Percentiles rank a stretch among this genome's conserved stretches.
Conservation (phyloP, 768 basidiomycete genomes). For the Naganishia vaughanmartiniae region DNA sequence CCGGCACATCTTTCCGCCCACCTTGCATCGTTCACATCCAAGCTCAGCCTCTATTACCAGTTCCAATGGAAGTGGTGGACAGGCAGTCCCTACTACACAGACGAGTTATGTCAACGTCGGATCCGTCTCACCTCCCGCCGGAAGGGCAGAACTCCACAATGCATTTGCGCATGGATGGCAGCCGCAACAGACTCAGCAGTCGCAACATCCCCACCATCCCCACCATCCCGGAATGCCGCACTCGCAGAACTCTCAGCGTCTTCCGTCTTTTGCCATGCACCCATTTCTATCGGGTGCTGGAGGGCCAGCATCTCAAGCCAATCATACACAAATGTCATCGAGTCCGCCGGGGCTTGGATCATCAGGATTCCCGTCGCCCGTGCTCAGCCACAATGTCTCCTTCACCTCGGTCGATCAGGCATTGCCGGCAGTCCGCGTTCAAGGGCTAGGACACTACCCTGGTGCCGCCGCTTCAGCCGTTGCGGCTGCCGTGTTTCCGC, state of each 20-base stretch:
- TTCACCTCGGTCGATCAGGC: slow-evolving; percentile 25
- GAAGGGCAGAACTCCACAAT: slow-evolving; percentile 1
- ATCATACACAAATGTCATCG: slow-evolving; percentile 1
- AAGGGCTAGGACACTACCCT: not conserved
- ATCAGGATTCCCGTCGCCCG: slow-evolving; percentile 6
- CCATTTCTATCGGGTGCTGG: slow-evolving; percentile 1
- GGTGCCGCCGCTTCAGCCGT: slow-evolving; percentile 1
- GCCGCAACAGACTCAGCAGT: not conserved
- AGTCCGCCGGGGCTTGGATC: slow-evolving; percentile 18
- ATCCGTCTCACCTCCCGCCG: slow-evolving; percentile 1
- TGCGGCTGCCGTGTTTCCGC: slow-evolving; percentile 1
- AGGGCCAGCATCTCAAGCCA: not conserved
- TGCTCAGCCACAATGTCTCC: slow-evolving; percentile 27
- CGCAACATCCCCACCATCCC: not conserved
- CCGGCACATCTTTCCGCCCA: slow-evolving; percentile 17
- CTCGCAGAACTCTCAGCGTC: not conserved
- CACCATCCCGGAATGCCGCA: slow-evolving; percentile 9
- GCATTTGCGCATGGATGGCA: slow-evolving; percentile 22
- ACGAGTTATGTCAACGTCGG: slow-evolving; percentile 26
- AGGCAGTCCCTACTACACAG: slow-evolving; percentile 18
- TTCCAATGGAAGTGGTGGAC: not conserved
- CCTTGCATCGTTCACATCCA: slow-evolving; percentile 8
- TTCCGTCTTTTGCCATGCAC: slow-evolving; percentile 19
- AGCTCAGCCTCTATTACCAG: slow-evolving; percentile 12
- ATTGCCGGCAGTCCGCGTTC: slow-evolving; percentile 14